Conservation (phyloP, 352 stramenopile species). For the Phytophthora aleatoria region DNA sequence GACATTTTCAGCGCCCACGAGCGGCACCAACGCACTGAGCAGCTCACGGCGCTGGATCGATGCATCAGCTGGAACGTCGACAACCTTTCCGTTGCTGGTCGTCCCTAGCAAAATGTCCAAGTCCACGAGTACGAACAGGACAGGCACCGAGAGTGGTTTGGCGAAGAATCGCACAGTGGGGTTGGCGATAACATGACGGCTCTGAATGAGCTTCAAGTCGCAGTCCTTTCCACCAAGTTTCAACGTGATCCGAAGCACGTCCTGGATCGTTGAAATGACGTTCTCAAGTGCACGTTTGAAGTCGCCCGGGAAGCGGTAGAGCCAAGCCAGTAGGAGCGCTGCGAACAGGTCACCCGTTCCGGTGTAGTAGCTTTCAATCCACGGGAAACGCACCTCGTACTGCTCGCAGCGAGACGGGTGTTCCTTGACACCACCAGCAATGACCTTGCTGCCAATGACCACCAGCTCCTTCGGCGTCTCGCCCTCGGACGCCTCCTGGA, state of each 20-base stretch:
- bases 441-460: constrained; percentile 71
- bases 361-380: constrained; percentile 85
- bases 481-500: constrained; percentile 45
- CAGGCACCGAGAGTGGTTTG: constrained; percentile 39
- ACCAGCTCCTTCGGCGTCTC: constrained; percentile 52
- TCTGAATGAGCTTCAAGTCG: constrained; percentile 87
- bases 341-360: constrained; percentile 85
- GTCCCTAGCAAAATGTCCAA: constrained; percentile 32
- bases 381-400: constrained; percentile 79
- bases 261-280: constrained; percentile 82
- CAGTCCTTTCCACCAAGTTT: constrained; percentile 67
- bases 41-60: constrained; percentile 23
- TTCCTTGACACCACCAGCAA: constrained; percentile 1
- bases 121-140: constrained; percentile 37
- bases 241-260: constrained; percentile 73
- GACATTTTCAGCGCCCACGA: constrained; percentile 31
- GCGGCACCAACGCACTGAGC: constrained; percentile 20
- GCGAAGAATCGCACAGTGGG: constrained; percentile 55
- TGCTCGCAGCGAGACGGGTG: constrained; percentile 52
- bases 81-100: constrained; percentile 11
- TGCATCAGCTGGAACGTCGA: constrained; percentile 25
- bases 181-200: constrained; percentile 69
- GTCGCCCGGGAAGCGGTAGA: constrained; percentile 60
- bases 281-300: constrained; percentile 77
- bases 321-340: constrained; percentile 82